Conservation (phyloP, 352 stramenopile species). For the Pythium sukuiense region DNA sequence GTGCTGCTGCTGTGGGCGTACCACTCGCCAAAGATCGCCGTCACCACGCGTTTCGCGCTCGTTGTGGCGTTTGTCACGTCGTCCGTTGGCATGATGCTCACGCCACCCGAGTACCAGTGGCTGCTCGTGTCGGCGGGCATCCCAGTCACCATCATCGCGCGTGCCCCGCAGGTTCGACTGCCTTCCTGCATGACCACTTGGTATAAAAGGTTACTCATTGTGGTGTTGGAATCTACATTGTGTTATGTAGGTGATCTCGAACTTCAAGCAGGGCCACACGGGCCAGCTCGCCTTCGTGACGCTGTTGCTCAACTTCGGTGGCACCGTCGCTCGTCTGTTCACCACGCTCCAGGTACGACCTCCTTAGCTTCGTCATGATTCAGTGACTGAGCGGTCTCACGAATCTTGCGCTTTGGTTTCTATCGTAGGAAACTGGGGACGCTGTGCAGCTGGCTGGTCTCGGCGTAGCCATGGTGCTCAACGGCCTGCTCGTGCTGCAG, state of each 20-base stretch:
- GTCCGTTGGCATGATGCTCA: conserved; percentile 54
- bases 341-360: conserved; percentile 71
- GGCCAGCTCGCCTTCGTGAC: conserved; percentile 88
- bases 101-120: conserved; percentile 76
- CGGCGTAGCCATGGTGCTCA: conserved; percentile 71
- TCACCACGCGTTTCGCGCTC: conserved; percentile 48
- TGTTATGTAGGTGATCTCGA: conserved; percentile 63
- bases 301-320: conserved; percentile 80
- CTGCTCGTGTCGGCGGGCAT: conserved; percentile 71
- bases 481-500: conserved; percentile 76
- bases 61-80: conserved; percentile 49
- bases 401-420: too few species aligned
- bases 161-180: conserved; percentile 64
- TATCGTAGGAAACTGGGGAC: conserved; percentile 68
- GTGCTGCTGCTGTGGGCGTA: conserved; percentile 82
- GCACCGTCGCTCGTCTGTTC: conserved; percentile 81
- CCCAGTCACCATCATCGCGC: conserved; percentile 74
- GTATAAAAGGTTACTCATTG: too few species aligned
- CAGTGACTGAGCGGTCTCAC: not conserved
- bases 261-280: conserved; percentile 89
- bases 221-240: not conserved
- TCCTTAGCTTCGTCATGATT: too few species aligned
- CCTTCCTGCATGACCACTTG: too few species aligned
- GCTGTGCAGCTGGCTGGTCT: conserved; percentile 70
- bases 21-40: conserved; percentile 55